Conservation (phyloP, 176 grass and related monocot genomes). For the Oryza glumipatula region DNA sequence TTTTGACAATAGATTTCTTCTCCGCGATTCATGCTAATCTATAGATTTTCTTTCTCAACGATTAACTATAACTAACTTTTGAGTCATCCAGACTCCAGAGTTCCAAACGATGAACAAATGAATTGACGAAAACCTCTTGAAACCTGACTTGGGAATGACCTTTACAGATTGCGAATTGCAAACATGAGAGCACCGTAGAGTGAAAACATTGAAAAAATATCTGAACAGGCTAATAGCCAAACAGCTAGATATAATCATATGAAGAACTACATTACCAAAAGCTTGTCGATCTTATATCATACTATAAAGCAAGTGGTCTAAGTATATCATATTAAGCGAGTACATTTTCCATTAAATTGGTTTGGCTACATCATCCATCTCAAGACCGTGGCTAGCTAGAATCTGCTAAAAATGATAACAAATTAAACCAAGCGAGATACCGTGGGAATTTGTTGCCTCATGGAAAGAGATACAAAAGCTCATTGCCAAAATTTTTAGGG, state of each 20-base stretch:
- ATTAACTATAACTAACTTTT: neutral
- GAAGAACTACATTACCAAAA: neutral
- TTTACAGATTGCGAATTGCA: neutral
- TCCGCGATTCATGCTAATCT: neutral
- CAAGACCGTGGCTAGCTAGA: neutral
- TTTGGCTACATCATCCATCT: neutral
- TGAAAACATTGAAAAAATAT: neutral
- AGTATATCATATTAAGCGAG: neutral
- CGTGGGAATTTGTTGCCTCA: neutral
- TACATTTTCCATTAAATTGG: neutral
- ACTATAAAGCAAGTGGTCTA: neutral
- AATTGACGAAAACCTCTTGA: neutral
- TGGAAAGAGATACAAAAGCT: neutral
- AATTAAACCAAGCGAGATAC: neutral
- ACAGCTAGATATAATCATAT: neutral
- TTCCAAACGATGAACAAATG: neutral
- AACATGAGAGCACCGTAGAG: neutral
- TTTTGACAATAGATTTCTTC: neutral
- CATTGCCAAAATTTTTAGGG: slow-evolving; percentile 30
- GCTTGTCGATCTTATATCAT: neutral
- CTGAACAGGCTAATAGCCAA: neutral
- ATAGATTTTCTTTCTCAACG: neutral
- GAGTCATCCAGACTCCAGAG: no score
- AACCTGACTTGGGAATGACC: no score
- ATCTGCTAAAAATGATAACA: neutral